Evolutionary conservation across 1,284 basidiomycete genomes (phyloP).

Genomic region (Filobasidium uniguttulatum): DNA sequence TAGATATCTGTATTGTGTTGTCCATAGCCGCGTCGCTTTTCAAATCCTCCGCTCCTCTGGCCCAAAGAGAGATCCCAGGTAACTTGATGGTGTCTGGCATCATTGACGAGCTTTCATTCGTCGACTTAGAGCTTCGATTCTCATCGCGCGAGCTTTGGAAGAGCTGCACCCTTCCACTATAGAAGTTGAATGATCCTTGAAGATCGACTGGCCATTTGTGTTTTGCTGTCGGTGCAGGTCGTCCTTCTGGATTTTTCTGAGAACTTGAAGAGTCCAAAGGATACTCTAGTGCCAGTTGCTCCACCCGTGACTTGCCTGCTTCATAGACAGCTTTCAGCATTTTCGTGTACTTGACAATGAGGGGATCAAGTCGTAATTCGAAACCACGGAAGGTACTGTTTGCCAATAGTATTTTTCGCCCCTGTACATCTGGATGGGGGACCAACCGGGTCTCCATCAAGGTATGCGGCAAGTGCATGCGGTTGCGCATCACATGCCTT

Average conservation of each 20-base stretch:
- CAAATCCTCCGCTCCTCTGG: conserved; percentile 41
- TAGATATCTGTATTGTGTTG: conserved; percentile 12
- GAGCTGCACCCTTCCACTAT: conserved; percentile 47
- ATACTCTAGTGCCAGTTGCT: conserved; percentile 44
- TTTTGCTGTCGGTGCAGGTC: conserved; percentile 13
- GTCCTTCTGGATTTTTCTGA: conserved; percentile 14
- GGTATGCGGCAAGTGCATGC: conserved; percentile 49
- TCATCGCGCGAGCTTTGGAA: conserved; percentile 15
- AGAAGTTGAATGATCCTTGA: conserved; percentile 60
- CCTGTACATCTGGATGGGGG: conserved; percentile 42
- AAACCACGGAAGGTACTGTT: conserved; percentile 71
- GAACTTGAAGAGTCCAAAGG: conserved; percentile 21
- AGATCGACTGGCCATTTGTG: conserved; percentile 17
- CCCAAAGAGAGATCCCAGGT: conserved; percentile 69
- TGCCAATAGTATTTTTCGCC: conserved; percentile 49
- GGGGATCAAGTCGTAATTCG: conserved; percentile 67
- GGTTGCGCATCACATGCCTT: conserved; percentile 57
- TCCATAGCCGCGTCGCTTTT: background rate
- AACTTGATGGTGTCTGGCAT: conserved; percentile 39
- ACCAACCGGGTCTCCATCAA: conserved; percentile 61
- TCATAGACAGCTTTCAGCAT: conserved; percentile 72
- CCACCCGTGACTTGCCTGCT: conserved; percentile 62
- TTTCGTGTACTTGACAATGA: conserved; percentile 63
- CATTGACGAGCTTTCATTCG: conserved; percentile 10
- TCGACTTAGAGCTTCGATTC: conserved; percentile 4